These are phyloP conservation scores for Globisporangium apiculatum DNA, from an alignment of 352 stramenopile species.

Conservation along the genomic window DNA sequence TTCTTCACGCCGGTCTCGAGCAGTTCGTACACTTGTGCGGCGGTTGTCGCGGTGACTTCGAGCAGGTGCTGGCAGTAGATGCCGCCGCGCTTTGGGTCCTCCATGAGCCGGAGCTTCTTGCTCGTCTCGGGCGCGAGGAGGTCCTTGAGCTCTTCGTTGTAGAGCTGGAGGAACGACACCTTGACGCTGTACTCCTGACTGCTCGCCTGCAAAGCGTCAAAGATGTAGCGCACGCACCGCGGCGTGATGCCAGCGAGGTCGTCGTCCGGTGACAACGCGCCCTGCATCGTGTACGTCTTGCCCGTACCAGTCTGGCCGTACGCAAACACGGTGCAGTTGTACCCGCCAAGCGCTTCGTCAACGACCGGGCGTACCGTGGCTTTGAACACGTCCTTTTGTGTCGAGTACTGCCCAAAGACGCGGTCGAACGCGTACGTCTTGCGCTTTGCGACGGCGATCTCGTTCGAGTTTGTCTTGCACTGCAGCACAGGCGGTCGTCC, in stretches of 20 bases:
- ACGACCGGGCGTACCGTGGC: conserved; percentile 91
- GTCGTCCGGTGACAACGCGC: conserved; percentile 75
- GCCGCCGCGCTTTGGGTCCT: conserved; percentile 81
- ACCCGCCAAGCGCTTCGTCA: conserved; percentile 92
- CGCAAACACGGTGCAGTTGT: conserved; percentile 96
- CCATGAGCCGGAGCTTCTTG: conserved; percentile 85
- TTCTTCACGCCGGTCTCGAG: conserved; percentile 89
- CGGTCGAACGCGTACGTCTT: conserved; percentile 91
- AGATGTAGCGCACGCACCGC: conserved; percentile 91
- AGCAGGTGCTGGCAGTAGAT: conserved; percentile 89
- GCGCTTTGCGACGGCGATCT: conserved; percentile 82
- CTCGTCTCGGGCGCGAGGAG: conserved; percentile 73
- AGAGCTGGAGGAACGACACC: conserved; percentile 97
- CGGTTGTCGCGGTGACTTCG: conserved; percentile 79
- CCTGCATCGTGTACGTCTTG: conserved; percentile 99
- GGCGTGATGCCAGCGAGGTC: conserved; percentile 94
- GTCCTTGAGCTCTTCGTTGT: conserved; percentile 98
- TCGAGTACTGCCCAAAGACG: conserved; percentile 93
- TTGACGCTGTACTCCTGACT: conserved; percentile 91
- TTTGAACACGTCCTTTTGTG: conserved; percentile 96
- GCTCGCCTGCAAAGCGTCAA: conserved; percentile 88
- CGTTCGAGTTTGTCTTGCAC: conserved; percentile 81
- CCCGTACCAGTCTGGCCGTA: conserved; percentile 97
- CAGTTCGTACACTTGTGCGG: conserved; percentile 81
- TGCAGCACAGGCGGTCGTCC: conserved; percentile 75